These are phyloP conservation scores for Dipteronia dyeriana DNA, from an alignment of 345 rosid genomes.

Conservation along the genomic window DNA sequence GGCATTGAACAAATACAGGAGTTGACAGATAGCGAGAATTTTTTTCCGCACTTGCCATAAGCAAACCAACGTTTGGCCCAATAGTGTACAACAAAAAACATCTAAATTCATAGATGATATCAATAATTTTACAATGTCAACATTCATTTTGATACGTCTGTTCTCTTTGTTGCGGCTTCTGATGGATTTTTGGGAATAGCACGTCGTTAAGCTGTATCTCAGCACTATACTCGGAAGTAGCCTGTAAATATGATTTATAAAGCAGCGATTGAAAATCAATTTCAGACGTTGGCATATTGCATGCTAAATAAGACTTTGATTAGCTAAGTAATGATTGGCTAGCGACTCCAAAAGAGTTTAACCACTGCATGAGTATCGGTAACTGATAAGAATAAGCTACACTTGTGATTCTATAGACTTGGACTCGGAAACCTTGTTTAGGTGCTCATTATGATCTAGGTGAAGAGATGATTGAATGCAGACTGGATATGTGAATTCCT, in stretches of 20 bases:
- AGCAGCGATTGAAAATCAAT: background rate
- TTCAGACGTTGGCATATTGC: background rate
- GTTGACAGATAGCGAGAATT: background rate
- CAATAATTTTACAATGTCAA: constrained; percentile 4
- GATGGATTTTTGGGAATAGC: constrained; percentile 53
- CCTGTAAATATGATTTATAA: constrained; percentile 48
- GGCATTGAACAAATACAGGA: constrained; percentile 20
- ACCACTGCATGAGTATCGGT: background rate
- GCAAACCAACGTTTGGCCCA: constrained; percentile 3
- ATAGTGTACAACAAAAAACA: constrained; percentile 24
- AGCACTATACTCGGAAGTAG: constrained; percentile 74
- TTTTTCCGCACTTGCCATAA: constrained; percentile 15
- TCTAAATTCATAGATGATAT: constrained; percentile 15
- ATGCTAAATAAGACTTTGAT: background rate
- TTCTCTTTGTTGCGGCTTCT: constrained; percentile 34
- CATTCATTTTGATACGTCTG: constrained; percentile 51
- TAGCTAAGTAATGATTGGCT: background rate
- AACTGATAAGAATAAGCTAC: background rate
- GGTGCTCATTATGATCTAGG: background rate
- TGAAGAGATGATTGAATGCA: background rate
- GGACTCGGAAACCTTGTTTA: background rate
- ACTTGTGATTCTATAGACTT: background rate
- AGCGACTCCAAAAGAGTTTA: background rate
- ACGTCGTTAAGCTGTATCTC: constrained; percentile 75
- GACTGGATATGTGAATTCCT: background rate